phyloP scores from a whole-genome alignment of 163 green algal genomes.

The Picocystis sp. region DNA sequence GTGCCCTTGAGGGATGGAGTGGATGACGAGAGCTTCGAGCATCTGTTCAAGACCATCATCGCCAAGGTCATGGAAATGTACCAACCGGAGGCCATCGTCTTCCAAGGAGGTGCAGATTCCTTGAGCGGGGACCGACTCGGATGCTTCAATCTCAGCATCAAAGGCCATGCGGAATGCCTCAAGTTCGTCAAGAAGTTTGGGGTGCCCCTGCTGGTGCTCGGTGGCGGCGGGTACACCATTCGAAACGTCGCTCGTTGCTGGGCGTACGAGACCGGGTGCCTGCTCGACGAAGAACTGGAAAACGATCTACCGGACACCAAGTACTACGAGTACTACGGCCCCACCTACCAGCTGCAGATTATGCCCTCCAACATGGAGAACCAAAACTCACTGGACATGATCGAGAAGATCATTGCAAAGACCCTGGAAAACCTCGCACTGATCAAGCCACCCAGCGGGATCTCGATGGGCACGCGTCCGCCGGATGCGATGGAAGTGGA shows the following conservation, averaged over 20 bases:
- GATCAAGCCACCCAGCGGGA: constrained; percentile 12
- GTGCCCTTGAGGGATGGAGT: constrained; percentile 86
- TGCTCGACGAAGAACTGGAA: constrained; percentile 25
- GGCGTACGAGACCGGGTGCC: constrained; percentile 72
- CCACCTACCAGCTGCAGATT: constrained; percentile 55
- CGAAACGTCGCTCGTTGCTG: constrained; percentile 92
- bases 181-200: constrained; percentile 55
- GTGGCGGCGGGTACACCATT: constrained; percentile 93
- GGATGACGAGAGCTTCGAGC: constrained; percentile 63
- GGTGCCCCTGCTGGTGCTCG: constrained; percentile 84
- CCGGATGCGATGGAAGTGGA: too few relatives aligned
- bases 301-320: constrained; percentile 61
- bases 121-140: constrained; percentile 69
- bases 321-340: constrained; percentile 83
- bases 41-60: constrained; percentile 79
- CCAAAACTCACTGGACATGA: constrained; percentile 28
- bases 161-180: constrained; percentile 57
- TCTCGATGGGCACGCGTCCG: too few relatives aligned
- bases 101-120: constrained; percentile 80
- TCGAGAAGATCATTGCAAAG: constrained; percentile 22
- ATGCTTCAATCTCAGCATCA: constrained; percentile 72
- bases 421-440: constrained; percentile 29
- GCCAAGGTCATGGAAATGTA: constrained; percentile 54
- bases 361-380: constrained; percentile 29
- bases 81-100: constrained; percentile 63